Conservation (phyloP, 1,139 yeast genomes). For the Nakaseomyces uthaithaninus region DNA sequence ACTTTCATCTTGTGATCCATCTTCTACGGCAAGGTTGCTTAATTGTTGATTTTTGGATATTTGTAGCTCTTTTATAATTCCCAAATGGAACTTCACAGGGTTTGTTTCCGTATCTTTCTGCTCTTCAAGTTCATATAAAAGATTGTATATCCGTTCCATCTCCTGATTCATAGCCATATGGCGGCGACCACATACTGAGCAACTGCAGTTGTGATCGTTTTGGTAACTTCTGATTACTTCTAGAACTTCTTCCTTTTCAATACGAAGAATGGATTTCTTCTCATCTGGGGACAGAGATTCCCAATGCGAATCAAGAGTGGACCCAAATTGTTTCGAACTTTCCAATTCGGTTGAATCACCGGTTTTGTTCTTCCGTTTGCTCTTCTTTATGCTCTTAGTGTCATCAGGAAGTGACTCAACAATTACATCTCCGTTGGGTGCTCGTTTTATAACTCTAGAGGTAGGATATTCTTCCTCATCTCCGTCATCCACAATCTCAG, state of each 20-base stretch:
- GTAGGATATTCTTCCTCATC: slow-evolving; percentile 56
- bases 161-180: slow-evolving; percentile 70
- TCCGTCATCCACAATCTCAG: slow-evolving; percentile 44
- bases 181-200: slow-evolving; percentile 75
- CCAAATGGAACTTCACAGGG: slow-evolving; percentile 31
- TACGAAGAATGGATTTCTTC: slow-evolving; percentile 53
- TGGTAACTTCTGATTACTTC: slow-evolving; percentile 54
- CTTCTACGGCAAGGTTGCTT: background rate
- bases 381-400: slow-evolving; percentile 8
- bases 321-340: slow-evolving; percentile 15
- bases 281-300: slow-evolving; percentile 50
- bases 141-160: slow-evolving; percentile 63
- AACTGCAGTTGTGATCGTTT: slow-evolving; percentile 50
- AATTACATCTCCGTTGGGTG: slow-evolving; percentile 65
- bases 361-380: slow-evolving; percentile 44
- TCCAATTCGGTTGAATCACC: slow-evolving; percentile 41
- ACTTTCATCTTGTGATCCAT: slow-evolving; percentile 13
- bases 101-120: slow-evolving; percentile 29
- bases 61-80: slow-evolving; percentile 31
- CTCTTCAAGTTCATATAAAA: slow-evolving; percentile 33
- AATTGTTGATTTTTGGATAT: slow-evolving; percentile 16
- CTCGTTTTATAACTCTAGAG: slow-evolving; percentile 64
- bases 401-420: slow-evolving; percentile 36
- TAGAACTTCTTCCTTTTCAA: slow-evolving; percentile 65
- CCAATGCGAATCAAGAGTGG: slow-evolving; percentile 47